A percentile compares a stretch with the other conserved stretches of the same genome.
Evolutionary conservation across 305 asterid species (phyloP).

Genomic region (Coffea humblotiana): DNA sequence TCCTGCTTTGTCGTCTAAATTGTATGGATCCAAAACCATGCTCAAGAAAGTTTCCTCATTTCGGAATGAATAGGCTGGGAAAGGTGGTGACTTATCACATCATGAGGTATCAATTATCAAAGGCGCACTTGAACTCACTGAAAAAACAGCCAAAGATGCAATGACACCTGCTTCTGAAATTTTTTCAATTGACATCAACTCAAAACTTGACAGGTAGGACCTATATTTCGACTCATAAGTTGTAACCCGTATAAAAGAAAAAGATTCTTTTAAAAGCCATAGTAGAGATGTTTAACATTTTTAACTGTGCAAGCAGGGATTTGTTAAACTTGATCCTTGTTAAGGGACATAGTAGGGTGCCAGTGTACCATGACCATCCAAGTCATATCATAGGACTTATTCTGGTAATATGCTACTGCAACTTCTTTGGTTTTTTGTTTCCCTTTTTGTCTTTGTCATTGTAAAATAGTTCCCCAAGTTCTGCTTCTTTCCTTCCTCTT

Average conservation of each 20-base stretch:
- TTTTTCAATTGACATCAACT: slow-evolving; percentile 67
- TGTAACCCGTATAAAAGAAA: neutral
- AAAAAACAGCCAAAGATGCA: slow-evolving; percentile 79
- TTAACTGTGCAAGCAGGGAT: slow-evolving; percentile 28
- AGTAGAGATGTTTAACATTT: neutral
- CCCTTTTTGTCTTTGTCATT: neutral
- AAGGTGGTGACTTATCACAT: slow-evolving; percentile 82
- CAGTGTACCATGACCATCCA: slow-evolving; percentile 73
- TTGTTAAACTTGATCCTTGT: slow-evolving; percentile 61
- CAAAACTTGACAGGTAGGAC: slow-evolving; percentile 63
- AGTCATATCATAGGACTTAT: slow-evolving; percentile 73
- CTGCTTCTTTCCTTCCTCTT: too few species aligned
- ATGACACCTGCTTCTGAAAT: slow-evolving; percentile 71
- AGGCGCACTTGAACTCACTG: slow-evolving; percentile 77
- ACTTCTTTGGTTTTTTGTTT: neutral
- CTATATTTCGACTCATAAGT: neutral
- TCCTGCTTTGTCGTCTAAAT: neutral
- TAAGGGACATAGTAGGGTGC: slow-evolving; percentile 86
- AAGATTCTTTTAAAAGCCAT: neutral
- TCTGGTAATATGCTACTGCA: slow-evolving; percentile 46
- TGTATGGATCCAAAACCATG: neutral
- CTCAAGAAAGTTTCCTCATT: neutral
- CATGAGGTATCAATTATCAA: slow-evolving; percentile 78
- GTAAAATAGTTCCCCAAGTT: too few species aligned
- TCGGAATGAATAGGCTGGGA: slow-evolving; percentile 63